phyloP scores from a whole-genome alignment of 2,329 filamentous ascomycete genomes.

The Aspergillus quadrilineatus region DNA sequence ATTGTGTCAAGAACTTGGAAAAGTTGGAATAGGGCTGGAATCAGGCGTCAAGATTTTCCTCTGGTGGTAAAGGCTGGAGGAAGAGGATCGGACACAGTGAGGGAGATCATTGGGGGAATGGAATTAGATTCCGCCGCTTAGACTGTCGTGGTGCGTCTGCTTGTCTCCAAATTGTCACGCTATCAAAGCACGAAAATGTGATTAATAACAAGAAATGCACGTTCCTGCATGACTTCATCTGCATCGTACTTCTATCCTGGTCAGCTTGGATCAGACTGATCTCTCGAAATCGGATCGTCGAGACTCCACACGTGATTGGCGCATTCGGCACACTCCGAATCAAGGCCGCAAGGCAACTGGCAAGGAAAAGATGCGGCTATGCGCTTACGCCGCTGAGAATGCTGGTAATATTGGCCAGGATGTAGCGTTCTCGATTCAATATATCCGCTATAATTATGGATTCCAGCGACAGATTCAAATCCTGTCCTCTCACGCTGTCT shows the following conservation, averaged over 20 bases:
- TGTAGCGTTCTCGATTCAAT: not conserved
- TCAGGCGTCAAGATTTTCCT: not conserved
- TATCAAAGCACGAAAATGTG: not conserved
- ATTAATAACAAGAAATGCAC: not conserved
- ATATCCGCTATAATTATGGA: not conserved
- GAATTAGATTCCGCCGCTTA: not conserved
- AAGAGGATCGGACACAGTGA: not conserved
- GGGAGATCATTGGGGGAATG: slow-evolving; percentile 4
- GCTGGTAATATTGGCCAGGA: not conserved
- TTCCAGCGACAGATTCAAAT: not conserved
- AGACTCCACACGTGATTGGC: not conserved
- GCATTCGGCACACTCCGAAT: not conserved
- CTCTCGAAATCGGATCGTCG: not conserved
- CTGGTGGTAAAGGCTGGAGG: not conserved
- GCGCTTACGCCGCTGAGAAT: not conserved
- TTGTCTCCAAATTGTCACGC: not conserved
- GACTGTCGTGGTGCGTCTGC: not conserved
- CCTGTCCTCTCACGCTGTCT: not conserved
- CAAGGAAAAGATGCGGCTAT: no score
- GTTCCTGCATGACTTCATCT: slow-evolving; percentile 3
- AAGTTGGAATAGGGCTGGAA: slow-evolving; percentile 1
- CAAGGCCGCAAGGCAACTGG: not conserved
- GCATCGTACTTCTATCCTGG: not conserved
- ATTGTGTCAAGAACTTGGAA: not conserved
- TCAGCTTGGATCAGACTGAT: not conserved